Evolutionary conservation across 2,329 filamentous ascomycete genomes (phyloP), one percentile per base, ranked within the genome.

Genomic region (Epichloe sylvatica): DNA sequence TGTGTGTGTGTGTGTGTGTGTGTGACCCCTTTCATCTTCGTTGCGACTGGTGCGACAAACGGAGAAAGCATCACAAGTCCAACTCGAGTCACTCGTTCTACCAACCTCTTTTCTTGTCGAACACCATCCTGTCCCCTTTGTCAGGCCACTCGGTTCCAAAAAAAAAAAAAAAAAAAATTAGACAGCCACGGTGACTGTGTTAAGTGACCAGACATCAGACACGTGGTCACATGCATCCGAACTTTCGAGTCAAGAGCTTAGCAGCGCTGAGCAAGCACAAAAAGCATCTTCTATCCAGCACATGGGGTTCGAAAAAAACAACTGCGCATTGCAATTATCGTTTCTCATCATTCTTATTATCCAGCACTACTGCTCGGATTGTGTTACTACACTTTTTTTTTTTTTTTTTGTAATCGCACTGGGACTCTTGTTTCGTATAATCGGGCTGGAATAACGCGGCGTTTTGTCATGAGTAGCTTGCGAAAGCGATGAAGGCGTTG

Each of bases 401-500:
- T 5, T 12, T 12, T 19, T 21, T n/a, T 47, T 38, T 17, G 3
- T 0, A 23, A 30, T 30, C 8, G 25, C 30, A 30, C 8, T 11
- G 3, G 3, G 30, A 9, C 30, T 1, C 36, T 42, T 43, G n/a
- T n/a, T 33, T 30, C 25, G 7, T 8, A 25, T 5, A 12, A 36
- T 25, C 5, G 13, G 45, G 30, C 45, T 45, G 33, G 19, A n/a
- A 25, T 25, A 33, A 25, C 34, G 21, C 5, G 35, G 43, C 36
- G 45, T 25, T 37, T 25, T 36, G 23, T 21, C 36, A 49, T 34
- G 12, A 5, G 21, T 21, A 25, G 44, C 49, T 50, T 50, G 44
- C 44, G 33, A 50, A 46, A 46, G 39, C 49, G 38, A 50, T 45
- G 15, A 39, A 37, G 49, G 49, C 49, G 49, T 50, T 37, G 33